These are phyloP conservation scores for Fusarium falciforme DNA, from an alignment of 2,329 filamentous ascomycete genomes.

Conservation along the genomic window DNA sequence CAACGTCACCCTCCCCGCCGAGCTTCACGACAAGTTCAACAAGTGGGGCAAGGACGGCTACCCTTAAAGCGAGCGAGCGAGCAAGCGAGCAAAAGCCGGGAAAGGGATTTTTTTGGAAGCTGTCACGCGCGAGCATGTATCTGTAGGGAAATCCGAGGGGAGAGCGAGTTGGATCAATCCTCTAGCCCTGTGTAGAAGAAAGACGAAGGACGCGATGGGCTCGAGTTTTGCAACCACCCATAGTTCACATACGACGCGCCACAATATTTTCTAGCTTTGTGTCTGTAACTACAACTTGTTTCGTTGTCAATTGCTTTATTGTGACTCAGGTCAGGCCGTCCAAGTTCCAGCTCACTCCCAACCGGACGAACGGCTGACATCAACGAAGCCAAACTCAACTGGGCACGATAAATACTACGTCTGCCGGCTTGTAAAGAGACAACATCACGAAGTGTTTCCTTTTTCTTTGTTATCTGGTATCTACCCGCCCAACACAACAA, in stretches of 20 bases:
- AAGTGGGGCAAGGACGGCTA: constrained; percentile 99
- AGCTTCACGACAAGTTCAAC: constrained; percentile 97
- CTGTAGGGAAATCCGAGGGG: constrained; percentile 15
- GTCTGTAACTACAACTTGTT: constrained; percentile 36
- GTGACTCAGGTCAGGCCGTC: background rate
- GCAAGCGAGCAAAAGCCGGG: constrained; percentile 5
- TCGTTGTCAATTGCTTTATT: constrained; percentile 4
- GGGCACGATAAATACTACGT: background rate
- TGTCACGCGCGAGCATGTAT: constrained; percentile 25
- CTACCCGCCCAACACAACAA: constrained; percentile 33
- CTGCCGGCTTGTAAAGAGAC: background rate
- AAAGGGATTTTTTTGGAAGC: constrained; percentile 5
- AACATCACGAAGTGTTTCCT: constrained; percentile 1
- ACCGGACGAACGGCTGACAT: constrained; percentile 5
- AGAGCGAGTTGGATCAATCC: constrained; percentile 22
- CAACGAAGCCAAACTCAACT: background rate
- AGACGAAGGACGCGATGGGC: constrained; percentile 29
- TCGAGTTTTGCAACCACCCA: constrained; percentile 39
- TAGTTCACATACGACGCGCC: constrained; percentile 40
- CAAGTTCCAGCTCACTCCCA: background rate
- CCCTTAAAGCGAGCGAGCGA: constrained; percentile 55
- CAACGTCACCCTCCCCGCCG: constrained; percentile 91
- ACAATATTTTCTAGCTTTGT: constrained; percentile 37
- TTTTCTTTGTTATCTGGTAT: constrained; percentile 39
- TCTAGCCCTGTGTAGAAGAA: constrained; percentile 38